Evolutionary conservation across 192 early-diverging fungal genomes (phyloP).

Genomic region (Backusella australiensis): DNA sequence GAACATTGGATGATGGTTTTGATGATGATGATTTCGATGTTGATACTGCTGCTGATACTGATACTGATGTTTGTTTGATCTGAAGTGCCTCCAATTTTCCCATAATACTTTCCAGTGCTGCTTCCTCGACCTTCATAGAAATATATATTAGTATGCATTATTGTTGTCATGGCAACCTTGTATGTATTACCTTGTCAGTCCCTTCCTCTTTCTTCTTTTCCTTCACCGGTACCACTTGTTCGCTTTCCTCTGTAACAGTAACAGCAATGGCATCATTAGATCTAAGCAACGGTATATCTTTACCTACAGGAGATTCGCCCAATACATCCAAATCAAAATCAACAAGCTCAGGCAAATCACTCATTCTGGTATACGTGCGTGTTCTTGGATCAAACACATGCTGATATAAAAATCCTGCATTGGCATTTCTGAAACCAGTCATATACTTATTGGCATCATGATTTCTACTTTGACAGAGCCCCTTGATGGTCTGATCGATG

Average conservation of each 20-base stretch:
- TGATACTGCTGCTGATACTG: neutral
- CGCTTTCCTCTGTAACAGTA: neutral
- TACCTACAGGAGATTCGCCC: neutral
- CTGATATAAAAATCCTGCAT: slow-evolving; percentile 88
- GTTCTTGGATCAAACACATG: slow-evolving; percentile 78
- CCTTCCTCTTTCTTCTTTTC: neutral
- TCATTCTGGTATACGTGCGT: slow-evolving; percentile 56
- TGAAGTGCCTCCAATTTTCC: neutral
- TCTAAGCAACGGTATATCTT: neutral
- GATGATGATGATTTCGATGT: too few relatives aligned
- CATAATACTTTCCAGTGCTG: neutral
- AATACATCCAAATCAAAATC: neutral
- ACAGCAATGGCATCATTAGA: neutral
- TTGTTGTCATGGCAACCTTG: neutral
- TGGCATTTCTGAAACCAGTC: slow-evolving; percentile 67
- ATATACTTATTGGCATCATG: slow-evolving; percentile 67
- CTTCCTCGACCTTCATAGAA: neutral
- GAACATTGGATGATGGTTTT: neutral
- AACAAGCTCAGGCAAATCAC: slow-evolving; percentile 37
- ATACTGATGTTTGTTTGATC: neutral
- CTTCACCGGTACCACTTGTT: neutral
- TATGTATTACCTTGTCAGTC: neutral
- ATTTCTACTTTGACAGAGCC: slow-evolving; percentile 38
- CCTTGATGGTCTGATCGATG: slow-evolving; percentile 35
- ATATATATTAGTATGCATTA: neutral